Evolutionary conservation across 495 filamentous ascomycete species (phyloP).

Genomic region (Hyaloscypha finlandica): DNA sequence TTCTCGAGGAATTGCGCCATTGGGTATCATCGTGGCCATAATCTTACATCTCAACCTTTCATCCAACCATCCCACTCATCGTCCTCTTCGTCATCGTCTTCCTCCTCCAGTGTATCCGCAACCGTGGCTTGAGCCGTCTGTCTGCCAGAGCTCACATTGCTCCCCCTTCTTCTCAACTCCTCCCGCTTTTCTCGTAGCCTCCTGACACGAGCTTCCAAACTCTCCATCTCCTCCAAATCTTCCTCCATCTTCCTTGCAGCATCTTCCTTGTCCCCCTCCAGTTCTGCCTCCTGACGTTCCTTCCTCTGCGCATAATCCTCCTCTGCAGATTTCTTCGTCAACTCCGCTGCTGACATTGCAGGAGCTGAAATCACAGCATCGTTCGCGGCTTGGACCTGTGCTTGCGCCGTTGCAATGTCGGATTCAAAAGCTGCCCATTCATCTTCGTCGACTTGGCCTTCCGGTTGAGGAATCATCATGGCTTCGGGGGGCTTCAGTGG

Average conservation of each 20-base stretch:
- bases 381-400: slow-evolving; percentile 26
- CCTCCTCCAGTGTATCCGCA: background rate
- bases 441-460: slow-evolving; percentile 64
- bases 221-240: slow-evolving; percentile 95
- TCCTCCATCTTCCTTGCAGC: slow-evolving; percentile 77
- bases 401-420: slow-evolving; percentile 64
- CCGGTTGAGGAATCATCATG: slow-evolving; percentile 6
- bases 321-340: slow-evolving; percentile 65
- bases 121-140: background rate
- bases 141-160: background rate
- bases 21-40: background rate
- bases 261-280: slow-evolving; percentile 84
- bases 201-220: slow-evolving; percentile 76
- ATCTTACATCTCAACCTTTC: background rate
- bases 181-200: slow-evolving; percentile 71
- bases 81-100: background rate
- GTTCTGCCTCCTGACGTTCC: slow-evolving; percentile 59
- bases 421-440: slow-evolving; percentile 93
- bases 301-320: slow-evolving; percentile 54
- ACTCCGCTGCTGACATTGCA: slow-evolving; percentile 68
- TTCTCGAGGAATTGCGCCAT: no score
- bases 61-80: background rate
- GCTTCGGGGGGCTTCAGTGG: slow-evolving; percentile 35
- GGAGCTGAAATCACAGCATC: slow-evolving; percentile 71
- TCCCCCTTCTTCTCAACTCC: slow-evolving; percentile 42